phyloP scores from a whole-genome alignment of 1,139 yeast genomes.

The Kazachstania sp. region DNA sequence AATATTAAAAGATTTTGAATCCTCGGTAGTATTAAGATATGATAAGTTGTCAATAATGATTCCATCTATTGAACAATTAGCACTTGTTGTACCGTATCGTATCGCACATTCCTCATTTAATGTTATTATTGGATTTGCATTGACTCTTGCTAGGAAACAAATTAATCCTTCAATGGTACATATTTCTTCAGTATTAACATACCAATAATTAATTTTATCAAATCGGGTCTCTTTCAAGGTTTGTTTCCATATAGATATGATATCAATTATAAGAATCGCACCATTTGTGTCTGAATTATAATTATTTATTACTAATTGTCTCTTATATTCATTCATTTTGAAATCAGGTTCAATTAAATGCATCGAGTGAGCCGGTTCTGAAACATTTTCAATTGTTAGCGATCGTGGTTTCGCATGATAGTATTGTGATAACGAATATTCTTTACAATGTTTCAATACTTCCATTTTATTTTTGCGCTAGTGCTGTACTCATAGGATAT shows the following conservation, averaged over 20 bases:
- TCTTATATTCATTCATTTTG: conserved; percentile 14
- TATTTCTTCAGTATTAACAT: conserved; percentile 18
- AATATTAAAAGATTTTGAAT: conserved; percentile 8
- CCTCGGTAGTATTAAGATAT: conserved; percentile 14
- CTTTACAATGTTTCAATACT: conserved; percentile 22
- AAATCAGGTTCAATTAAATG: conserved; percentile 25
- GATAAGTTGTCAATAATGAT: conserved; percentile 29
- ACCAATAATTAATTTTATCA: conserved; percentile 4
- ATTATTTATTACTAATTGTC: conserved; percentile 7
- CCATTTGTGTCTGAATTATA: background rate
- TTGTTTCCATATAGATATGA: conserved; percentile 18
- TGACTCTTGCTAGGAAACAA: conserved; percentile 19
- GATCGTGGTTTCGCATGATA: conserved; percentile 9
- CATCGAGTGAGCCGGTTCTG: too few relatives aligned
- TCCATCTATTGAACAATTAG: conserved; percentile 8
- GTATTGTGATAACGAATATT: conserved; percentile 21
- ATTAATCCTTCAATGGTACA: conserved; percentile 18
- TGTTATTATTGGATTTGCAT: conserved; percentile 19
- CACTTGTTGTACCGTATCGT: background rate
- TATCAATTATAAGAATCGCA: conserved; percentile 17
- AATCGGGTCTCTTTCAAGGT: background rate
- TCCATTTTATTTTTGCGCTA: too few relatives aligned
- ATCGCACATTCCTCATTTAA: conserved; percentile 9
- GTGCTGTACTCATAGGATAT: too few relatives aligned
- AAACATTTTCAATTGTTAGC: background rate